Base-by-base conservation (phyloP, 2,329 filamentous ascomycete species). In the Didymella pinodella region DNA sequence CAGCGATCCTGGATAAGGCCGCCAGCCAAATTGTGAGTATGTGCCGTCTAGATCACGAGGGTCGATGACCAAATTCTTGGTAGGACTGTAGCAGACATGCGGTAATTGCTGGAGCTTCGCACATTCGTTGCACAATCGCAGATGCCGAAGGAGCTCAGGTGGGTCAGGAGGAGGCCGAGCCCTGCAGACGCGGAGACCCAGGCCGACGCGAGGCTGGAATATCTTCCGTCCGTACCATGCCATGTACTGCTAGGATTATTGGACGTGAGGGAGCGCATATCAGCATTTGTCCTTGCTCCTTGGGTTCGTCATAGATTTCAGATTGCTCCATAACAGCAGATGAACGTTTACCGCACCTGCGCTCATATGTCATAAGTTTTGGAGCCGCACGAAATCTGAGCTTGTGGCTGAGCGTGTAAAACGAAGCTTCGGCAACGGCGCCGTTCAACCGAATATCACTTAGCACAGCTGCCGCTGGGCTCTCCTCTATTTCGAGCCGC, bases 271-370 rank as follows among this genome's bases (percentile, higher is more conserved):
- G 28, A 7, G 25, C 14, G 40, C 22, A n/a, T 44, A 4, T 31
- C 6, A 6, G 18, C 26, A 20, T 16, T 8, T 22, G 10, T 43
- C 14, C 54, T 18, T 43, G 20, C 28, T 51, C 29, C 28, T 16
- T 46, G 7, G 25, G 8, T 20, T 44, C 36, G 48, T 57, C 48
- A 48, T 38, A n/a, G 20, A 52, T 16, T 16, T 44, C 41, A 10
- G 14, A 1, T 2, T 47, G 43, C 41, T 43, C 43, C 48, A 47
- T 22, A 44, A 34, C 40, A 25, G 48, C 36, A 51, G 28, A 22
- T 43, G 43, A 18, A 29, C 8, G 7, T 43, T 28, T 41, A 25
- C 20, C 38, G 20, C 11, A 20, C 20, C 10, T 25, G n/a, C 28
- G 16, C 26, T 44, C 4, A 41, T 16, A 12, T n/a, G 7, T 28